Conservation (phyloP, 768 basidiomycete species). For the Suillus lakei region DNA sequence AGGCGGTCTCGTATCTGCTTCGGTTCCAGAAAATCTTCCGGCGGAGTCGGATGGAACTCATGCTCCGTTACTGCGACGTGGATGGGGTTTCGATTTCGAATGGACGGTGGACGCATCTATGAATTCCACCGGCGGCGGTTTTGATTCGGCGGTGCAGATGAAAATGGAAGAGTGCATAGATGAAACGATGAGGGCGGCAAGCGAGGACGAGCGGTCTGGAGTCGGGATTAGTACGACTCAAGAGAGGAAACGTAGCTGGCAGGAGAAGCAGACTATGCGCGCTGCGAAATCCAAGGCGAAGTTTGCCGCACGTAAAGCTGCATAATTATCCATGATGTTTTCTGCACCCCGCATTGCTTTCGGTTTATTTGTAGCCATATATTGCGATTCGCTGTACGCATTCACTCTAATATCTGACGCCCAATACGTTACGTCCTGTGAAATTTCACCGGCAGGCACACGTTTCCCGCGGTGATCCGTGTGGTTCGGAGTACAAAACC, state of each 20-base stretch:
- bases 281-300: constrained; percentile 38
- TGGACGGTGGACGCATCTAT: constrained; percentile 47
- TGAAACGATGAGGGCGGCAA: constrained; percentile 46
- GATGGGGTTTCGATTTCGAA: constrained; percentile 89
- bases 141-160: constrained; percentile 48
- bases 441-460: not conserved
- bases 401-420: not conserved
- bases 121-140: constrained; percentile 24
- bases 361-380: not conserved
- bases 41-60: not conserved
- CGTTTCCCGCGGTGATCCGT: constrained; percentile 7
- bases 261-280: constrained; percentile 44
- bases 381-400: not conserved
- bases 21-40: constrained; percentile 37
- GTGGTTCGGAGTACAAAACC: not conserved
- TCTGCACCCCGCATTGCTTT: not conserved
- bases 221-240: constrained; percentile 71
- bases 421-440: not conserved
- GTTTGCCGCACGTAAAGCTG: constrained; percentile 29
- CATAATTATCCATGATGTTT: constrained; percentile 2
- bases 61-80: constrained; percentile 43
- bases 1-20: constrained; percentile 61
- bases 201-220: constrained; percentile 58
- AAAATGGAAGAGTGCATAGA: constrained; percentile 79
- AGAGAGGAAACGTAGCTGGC: constrained; percentile 60